phyloP scores from a whole-genome alignment of 257 asterid genomes.

The Capsicum pubescens region DNA sequence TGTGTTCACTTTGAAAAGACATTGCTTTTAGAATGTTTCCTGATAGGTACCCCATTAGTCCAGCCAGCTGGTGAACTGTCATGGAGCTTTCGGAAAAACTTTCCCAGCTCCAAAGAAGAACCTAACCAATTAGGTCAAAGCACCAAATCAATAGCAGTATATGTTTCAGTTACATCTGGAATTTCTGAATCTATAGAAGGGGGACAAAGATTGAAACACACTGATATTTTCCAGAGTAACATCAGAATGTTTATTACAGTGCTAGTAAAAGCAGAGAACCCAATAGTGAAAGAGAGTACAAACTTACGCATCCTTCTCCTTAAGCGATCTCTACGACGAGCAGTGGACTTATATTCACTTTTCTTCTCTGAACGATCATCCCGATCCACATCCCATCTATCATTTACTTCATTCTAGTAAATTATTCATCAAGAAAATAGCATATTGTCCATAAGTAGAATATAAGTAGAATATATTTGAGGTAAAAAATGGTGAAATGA shows the following conservation, averaged over 20 bases:
- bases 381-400: constrained; percentile 40
- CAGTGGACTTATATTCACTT: constrained; percentile 53
- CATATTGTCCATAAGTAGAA: constrained; percentile 12
- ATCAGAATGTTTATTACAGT: constrained; percentile 4
- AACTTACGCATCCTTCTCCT: constrained; percentile 70
- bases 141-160: constrained; percentile 2
- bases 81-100: not conserved
- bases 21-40: not conserved
- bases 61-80: not conserved
- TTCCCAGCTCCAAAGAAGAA: not conserved
- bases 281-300: constrained; percentile 20
- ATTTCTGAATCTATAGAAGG: not conserved
- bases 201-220: not conserved
- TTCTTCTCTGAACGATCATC: constrained; percentile 52
- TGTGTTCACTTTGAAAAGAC: not conserved
- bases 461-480: constrained; percentile 3
- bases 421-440: constrained; percentile 17
- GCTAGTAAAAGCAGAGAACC: not conserved
- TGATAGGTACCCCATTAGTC: not conserved
- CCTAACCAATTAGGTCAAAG: not conserved
- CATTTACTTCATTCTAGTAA: constrained; percentile 45
- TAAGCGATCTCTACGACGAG: constrained; percentile 50
- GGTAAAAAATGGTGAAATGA: not conserved
- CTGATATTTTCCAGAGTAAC: not conserved
- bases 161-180: not conserved